These are phyloP conservation scores for Paracamarosporium sp. DNA, from an alignment of 2,329 filamentous ascomycete species.

Conservation along the genomic window DNA sequence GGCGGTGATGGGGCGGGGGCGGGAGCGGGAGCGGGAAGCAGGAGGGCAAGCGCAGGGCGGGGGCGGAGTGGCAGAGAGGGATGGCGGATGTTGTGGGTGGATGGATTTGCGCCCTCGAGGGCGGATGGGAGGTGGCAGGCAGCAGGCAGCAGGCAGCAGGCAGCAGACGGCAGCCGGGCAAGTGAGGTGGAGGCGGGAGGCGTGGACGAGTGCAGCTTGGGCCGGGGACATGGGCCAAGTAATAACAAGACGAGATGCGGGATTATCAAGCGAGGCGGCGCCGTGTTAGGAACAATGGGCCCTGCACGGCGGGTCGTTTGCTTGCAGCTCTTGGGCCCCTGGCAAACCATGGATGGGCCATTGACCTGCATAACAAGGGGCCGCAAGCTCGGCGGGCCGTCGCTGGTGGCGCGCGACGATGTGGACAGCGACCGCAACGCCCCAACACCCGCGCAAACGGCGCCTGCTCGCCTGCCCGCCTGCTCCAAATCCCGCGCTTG, in stretches of 20 bases:
- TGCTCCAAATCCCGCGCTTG: constrained; percentile 11
- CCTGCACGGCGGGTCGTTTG: constrained; percentile 11
- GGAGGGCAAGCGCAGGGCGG: neutral
- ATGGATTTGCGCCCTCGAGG: constrained; percentile 12
- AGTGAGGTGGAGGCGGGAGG: neutral
- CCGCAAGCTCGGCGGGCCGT: neutral
- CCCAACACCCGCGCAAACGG: neutral
- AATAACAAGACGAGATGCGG: constrained; percentile 33
- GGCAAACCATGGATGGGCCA: neutral
- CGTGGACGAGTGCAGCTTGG: constrained; percentile 5
- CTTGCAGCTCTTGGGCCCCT: neutral
- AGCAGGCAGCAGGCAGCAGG: neutral
- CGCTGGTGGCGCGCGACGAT: neutral
- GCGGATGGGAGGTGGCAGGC: constrained; percentile 18
- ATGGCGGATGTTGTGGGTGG: neutral
- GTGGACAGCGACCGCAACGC: neutral
- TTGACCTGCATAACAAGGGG: neutral
- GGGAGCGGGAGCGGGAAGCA: neutral
- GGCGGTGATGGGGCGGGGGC: constrained; percentile 5
- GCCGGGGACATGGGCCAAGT: constrained; percentile 23
- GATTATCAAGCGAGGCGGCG: constrained; percentile 29
- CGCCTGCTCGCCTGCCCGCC: neutral
- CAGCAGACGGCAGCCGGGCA: neutral
- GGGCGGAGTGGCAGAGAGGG: constrained; percentile 1
- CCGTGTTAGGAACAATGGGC: constrained; percentile 15